These are phyloP conservation scores for Monilinia fructicola DNA, from an alignment of 2,329 filamentous ascomycete genomes.

Conservation along the genomic window DNA sequence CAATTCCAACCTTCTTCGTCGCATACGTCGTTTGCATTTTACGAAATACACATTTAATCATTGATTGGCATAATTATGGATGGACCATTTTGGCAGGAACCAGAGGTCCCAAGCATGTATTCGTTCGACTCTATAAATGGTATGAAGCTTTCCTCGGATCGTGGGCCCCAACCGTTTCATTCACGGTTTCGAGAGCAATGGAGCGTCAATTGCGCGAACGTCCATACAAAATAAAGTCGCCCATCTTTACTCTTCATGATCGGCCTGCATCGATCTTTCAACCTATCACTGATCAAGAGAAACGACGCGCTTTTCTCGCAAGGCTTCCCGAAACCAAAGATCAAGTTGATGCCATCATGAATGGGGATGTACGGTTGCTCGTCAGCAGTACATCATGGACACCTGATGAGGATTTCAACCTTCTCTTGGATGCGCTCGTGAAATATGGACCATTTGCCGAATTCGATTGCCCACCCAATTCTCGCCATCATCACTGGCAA, in stretches of 20 bases:
- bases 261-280: conserved; percentile 81
- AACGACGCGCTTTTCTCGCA: conserved; percentile 60
- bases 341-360: conserved; percentile 58
- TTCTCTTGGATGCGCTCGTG: conserved; percentile 81
- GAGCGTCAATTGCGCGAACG: conserved; percentile 62
- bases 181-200: conserved; percentile 92
- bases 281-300: conserved; percentile 54
- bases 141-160: conserved; percentile 76
- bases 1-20: conserved; percentile 83
- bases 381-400: conserved; percentile 98
- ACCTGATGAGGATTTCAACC: conserved; percentile 87
- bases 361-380: conserved; percentile 64
- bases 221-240: conserved; percentile 64
- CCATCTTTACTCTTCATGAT: conserved; percentile 77
- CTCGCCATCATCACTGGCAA: conserved; percentile 93
- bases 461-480: conserved; percentile 56
- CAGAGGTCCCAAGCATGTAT: conserved; percentile 59
- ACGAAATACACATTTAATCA: conserved; percentile 77
- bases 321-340: conserved; percentile 63
- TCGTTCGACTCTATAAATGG: conserved; percentile 73
- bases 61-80: conserved; percentile 99
- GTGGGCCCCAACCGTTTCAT: conserved; percentile 66
- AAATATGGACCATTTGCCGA: conserved; percentile 60
- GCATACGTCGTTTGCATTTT: conserved; percentile 71
- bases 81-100: conserved; percentile 81